phyloP scores from a whole-genome alignment of 306 rosid genomes.

The Amphicarpaea edgeworthii region DNA sequence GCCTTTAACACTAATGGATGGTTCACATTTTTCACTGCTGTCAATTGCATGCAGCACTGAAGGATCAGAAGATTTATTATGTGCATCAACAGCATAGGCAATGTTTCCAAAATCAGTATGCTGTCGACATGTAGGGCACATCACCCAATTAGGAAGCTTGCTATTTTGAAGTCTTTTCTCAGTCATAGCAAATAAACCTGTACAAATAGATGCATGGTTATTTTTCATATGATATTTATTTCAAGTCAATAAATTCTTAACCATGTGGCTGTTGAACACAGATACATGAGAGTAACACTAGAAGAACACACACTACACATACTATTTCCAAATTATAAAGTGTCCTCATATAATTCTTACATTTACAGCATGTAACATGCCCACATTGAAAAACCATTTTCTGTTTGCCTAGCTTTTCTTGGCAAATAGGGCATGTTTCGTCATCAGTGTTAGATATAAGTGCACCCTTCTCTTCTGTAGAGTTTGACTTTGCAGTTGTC shows the following conservation, averaged over 20 bases:
- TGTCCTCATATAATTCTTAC: conserved; percentile 58
- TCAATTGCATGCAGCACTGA: conserved; percentile 52
- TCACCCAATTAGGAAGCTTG: conserved; percentile 79
- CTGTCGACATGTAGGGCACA: conserved; percentile 97
- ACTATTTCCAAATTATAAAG: conserved; percentile 41
- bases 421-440: conserved; percentile 94
- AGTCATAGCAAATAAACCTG: conserved; percentile 93
- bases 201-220: conserved; percentile 33
- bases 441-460: conserved; percentile 58
- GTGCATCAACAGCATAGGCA: conserved; percentile 84
- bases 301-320: neutral
- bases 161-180: conserved; percentile 63
- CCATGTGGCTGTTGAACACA: conserved; percentile 22
- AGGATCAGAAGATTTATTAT: conserved; percentile 59
- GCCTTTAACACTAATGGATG: conserved; percentile 75
- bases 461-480: conserved; percentile 55
- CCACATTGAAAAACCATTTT: conserved; percentile 99
- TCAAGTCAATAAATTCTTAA: conserved; percentile 27
- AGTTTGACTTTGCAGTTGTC: conserved; percentile 47
- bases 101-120: conserved; percentile 85
- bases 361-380: conserved; percentile 91
- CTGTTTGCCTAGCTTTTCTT: conserved; percentile 74
- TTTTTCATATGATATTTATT: conserved; percentile 21
- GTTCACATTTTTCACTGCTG: conserved; percentile 62
- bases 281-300: conserved; percentile 23